phyloP scores from a whole-genome alignment of 2,329 filamentous ascomycete species.

The Bipolaris bicolor region DNA sequence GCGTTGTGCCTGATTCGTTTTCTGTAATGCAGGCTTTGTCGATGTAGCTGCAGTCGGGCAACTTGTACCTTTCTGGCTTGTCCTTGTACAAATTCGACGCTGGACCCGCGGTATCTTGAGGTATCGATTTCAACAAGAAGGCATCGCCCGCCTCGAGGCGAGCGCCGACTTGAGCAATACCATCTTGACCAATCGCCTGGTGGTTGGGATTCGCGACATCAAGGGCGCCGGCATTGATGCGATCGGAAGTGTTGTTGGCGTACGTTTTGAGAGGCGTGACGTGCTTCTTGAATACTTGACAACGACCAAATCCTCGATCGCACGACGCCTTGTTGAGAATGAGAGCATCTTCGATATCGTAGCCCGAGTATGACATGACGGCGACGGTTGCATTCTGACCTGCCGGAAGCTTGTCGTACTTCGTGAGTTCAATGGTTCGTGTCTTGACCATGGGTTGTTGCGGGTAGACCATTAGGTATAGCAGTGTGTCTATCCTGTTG shows the following conservation, averaged over 20 bases:
- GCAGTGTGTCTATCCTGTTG: slow-evolving; percentile 90
- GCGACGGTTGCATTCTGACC: slow-evolving; percentile 97
- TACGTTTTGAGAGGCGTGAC: slow-evolving; percentile 86
- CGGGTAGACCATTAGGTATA: slow-evolving; percentile 97
- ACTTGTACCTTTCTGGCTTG: slow-evolving; percentile 77
- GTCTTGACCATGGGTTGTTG: slow-evolving; percentile 98
- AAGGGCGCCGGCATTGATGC: slow-evolving; percentile 52
- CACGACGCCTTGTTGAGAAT: slow-evolving; percentile 96
- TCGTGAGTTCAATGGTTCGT: slow-evolving; percentile 92
- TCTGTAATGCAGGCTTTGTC: slow-evolving; percentile 96
- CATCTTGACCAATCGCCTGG: slow-evolving; percentile 80
- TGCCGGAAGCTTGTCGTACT: slow-evolving; percentile 95
- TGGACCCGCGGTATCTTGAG: slow-evolving; percentile 75
- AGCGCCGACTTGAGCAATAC: slow-evolving; percentile 84
- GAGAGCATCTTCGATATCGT: slow-evolving; percentile 98
- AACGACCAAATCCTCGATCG: slow-evolving; percentile 93
- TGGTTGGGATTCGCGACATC: slow-evolving; percentile 63
- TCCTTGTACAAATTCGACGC: slow-evolving; percentile 70
- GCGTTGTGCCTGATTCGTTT: slow-evolving; percentile 80
- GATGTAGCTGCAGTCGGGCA: slow-evolving; percentile 84
- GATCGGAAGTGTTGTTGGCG: slow-evolving; percentile 73
- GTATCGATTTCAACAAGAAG: slow-evolving; percentile 89
- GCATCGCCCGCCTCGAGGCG: slow-evolving; percentile 79
- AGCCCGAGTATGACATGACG: slow-evolving; percentile 99
- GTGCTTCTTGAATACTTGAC: slow-evolving; percentile 97